These are phyloP conservation scores for Chlamydomonas reinhardtii DNA, from an alignment of 163 green algal genomes.

Conservation along the genomic window DNA sequence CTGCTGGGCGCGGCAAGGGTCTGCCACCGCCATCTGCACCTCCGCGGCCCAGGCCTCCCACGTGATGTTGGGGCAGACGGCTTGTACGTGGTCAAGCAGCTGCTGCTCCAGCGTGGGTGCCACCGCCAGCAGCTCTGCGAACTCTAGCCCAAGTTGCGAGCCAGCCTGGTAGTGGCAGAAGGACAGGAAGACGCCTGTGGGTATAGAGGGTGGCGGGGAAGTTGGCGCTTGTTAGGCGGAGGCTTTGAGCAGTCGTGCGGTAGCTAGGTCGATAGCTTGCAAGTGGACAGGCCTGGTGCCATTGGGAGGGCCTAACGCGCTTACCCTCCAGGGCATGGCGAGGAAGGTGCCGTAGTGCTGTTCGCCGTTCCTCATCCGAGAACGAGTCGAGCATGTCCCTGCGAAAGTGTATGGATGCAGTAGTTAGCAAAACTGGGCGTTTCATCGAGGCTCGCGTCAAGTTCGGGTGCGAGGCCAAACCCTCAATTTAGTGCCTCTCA, in stretches of 20 bases:
- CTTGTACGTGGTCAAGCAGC: conserved; percentile 18
- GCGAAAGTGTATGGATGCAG: neutral
- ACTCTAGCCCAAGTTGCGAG: neutral
- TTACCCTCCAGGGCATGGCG: conserved; percentile 35
- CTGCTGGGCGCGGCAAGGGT: conserved; percentile 8
- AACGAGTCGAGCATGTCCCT: conserved; percentile 10
- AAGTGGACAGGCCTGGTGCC: too few species aligned
- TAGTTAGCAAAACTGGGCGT: neutral
- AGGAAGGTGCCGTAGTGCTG: neutral
- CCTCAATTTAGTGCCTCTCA: neutral
- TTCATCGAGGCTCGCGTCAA: too few species aligned
- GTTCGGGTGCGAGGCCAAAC: too few species aligned
- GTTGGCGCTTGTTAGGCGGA: too few species aligned
- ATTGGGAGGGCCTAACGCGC: neutral
- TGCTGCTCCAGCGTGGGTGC: conserved; percentile 32
- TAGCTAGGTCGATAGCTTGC: too few species aligned
- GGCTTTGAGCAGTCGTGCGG: too few species aligned
- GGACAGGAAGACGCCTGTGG: conserved; percentile 33
- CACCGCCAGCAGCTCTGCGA: neutral
- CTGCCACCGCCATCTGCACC: neutral
- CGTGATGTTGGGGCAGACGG: neutral
- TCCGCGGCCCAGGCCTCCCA: conserved; percentile 20
- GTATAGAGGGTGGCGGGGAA: too few species aligned
- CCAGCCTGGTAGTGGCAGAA: conserved; percentile 44
- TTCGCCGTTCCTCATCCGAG: neutral